Evolutionary conservation across 305 asterid species (phyloP).

Genomic region (Solanum hybrid): DNA sequence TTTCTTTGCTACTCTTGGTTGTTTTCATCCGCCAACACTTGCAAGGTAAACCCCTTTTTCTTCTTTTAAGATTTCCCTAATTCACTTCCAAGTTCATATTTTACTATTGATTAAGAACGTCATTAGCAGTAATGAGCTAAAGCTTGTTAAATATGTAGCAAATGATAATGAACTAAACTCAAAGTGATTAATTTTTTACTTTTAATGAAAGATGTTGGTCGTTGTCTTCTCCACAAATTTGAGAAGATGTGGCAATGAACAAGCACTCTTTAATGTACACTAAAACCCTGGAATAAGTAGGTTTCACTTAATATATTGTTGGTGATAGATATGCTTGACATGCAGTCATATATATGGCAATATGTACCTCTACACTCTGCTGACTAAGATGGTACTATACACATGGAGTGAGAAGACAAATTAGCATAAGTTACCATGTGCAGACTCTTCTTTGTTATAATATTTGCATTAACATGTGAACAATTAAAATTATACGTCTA

Average conservation of each 20-base stretch:
- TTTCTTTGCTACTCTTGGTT: slow-evolving; percentile 59
- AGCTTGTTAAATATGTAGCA: background rate
- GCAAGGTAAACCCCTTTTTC: slow-evolving; percentile 41
- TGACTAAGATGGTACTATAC: background rate
- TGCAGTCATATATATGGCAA: background rate
- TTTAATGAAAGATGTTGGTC: background rate
- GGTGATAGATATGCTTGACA: background rate
- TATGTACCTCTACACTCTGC: background rate
- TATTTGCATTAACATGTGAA: background rate
- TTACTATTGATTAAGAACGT: background rate
- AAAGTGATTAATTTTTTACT: background rate
- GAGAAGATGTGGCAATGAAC: background rate
- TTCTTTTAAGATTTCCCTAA: background rate
- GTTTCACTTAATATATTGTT: background rate
- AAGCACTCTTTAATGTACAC: background rate
- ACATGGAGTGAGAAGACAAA: background rate
- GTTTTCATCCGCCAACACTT: slow-evolving; percentile 87
- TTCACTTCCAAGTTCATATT: background rate
- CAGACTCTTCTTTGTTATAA: background rate
- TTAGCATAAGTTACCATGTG: background rate
- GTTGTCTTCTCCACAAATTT: background rate
- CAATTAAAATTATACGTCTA: background rate
- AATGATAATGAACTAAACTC: background rate
- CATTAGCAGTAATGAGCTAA: background rate
- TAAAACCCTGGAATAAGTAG: background rate